Conservation (phyloP, 176 grass and related monocot species). For the Tuctoria greenei region DNA sequence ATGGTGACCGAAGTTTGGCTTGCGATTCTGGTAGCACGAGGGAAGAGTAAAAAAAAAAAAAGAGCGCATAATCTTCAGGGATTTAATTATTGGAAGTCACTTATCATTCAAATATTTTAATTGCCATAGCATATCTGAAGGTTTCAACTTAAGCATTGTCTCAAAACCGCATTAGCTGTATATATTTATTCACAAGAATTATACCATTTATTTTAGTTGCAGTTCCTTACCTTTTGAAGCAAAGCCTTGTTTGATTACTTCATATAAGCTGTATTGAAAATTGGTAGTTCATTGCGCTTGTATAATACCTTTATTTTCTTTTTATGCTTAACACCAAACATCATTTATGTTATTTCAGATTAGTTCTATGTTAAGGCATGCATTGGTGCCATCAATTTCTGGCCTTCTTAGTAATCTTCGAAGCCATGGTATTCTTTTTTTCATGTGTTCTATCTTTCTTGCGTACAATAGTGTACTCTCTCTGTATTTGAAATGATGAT, state of each 20-base stretch:
- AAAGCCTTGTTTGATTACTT: slow-evolving; percentile 10
- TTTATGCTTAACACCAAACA: slow-evolving; percentile 21
- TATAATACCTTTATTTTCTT: slow-evolving; percentile 14
- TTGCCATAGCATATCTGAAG: background rate
- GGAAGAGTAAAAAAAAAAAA: background rate
- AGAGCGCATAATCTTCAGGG: slow-evolving; percentile 6
- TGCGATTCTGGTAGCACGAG: background rate
- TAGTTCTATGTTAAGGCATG: slow-evolving; percentile 71
- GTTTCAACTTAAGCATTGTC: slow-evolving; percentile 13
- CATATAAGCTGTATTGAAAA: background rate
- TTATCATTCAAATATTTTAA: background rate
- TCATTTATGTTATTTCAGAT: slow-evolving; percentile 66
- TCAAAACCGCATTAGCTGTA: background rate
- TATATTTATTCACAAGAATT: slow-evolving; percentile 8
- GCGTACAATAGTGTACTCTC: background rate
- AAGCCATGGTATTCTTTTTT: slow-evolving; percentile 60
- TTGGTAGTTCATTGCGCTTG: background rate
- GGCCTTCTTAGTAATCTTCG: slow-evolving; percentile 74
- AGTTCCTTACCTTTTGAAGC: slow-evolving; percentile 24
- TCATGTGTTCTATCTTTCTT: background rate
- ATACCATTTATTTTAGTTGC: slow-evolving; percentile 14
- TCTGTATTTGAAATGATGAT: too few relatives aligned
- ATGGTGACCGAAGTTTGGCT: background rate
- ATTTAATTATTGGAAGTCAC: background rate
- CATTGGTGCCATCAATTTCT: slow-evolving; percentile 68